Percentiles rank a stretch among this genome's conserved stretches.
Evolutionary conservation across 2,329 filamentous ascomycete species (phyloP).

Genomic region (Aspergillus intermedius): DNA sequence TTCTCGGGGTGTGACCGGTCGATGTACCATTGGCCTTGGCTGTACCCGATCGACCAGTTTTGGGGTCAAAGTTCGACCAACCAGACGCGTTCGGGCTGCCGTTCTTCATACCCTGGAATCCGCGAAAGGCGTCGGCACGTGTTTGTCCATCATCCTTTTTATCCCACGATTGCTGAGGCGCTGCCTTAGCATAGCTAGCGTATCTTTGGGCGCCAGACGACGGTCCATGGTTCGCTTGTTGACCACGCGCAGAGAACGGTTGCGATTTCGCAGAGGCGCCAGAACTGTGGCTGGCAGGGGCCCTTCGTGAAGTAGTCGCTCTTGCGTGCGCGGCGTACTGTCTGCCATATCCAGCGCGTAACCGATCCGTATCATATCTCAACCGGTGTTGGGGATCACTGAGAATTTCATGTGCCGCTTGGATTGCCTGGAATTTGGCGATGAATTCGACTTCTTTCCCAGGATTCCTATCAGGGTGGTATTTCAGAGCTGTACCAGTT

Average conservation of each 20-base stretch:
- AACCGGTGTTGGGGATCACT: conserved; percentile 52
- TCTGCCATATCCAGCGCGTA: conserved; percentile 43
- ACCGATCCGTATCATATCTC: conserved; percentile 58
- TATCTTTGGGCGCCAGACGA: conserved; percentile 36
- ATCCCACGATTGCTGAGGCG: conserved; percentile 32
- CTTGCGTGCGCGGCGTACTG: conserved; percentile 23
- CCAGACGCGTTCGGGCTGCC: conserved; percentile 15
- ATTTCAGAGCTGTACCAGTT: conserved; percentile 60
- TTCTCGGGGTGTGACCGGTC: conserved; percentile 17
- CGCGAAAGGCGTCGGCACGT: conserved; percentile 39
- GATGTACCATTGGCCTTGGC: conserved; percentile 13
- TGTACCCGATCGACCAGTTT: conserved; percentile 24
- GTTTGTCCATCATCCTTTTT: conserved; percentile 35
- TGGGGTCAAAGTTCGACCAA: conserved; percentile 38
- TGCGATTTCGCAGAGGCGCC: conserved; percentile 18
- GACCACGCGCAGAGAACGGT: conserved; percentile 11
- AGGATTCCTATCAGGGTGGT: conserved; percentile 83
- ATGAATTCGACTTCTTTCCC: conserved; percentile 74
- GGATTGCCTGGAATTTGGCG: conserved; percentile 77
- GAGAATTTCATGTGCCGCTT: conserved; percentile 75
- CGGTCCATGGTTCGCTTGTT: conserved; percentile 22
- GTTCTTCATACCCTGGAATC: conserved; percentile 41
- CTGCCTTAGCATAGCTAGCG: conserved; percentile 35
- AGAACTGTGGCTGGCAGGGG: conserved; percentile 18
- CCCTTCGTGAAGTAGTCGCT: conserved; percentile 23